phyloP scores from a whole-genome alignment of 169 alveolate species.

The Cryptosporidium sp. region DNA sequence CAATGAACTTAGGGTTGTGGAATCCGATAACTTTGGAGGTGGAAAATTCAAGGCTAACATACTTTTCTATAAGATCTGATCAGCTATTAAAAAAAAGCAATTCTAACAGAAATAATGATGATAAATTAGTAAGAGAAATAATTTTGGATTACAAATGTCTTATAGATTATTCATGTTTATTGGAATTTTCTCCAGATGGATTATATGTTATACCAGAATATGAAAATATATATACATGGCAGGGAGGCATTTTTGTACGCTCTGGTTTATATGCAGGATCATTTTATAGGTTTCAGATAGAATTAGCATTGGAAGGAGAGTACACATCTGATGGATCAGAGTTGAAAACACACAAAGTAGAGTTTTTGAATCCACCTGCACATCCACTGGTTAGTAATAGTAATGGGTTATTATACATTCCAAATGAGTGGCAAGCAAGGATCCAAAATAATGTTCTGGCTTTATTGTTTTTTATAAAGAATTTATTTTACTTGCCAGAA shows the following conservation, averaged over 20 bases:
- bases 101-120: conserved; percentile 9
- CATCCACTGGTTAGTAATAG: conserved; percentile 54
- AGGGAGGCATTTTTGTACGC: conserved; percentile 68
- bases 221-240: conserved; percentile 59
- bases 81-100: neutral
- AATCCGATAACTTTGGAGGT: conserved; percentile 60
- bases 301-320: conserved; percentile 16
- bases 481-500: conserved; percentile 60
- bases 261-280: conserved; percentile 63
- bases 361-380: conserved; percentile 63
- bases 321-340: conserved; percentile 1
- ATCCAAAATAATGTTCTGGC: conserved; percentile 48
- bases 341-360: neutral
- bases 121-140: conserved; percentile 36
- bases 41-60: conserved; percentile 69
- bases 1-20: conserved; percentile 64
- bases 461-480: conserved; percentile 41
- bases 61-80: conserved; percentile 44
- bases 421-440: conserved; percentile 37
- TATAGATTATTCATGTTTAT: conserved; percentile 60
- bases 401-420: conserved; percentile 26
- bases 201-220: conserved; percentile 60
- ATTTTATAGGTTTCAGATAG: conserved; percentile 61
- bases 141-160: conserved; percentile 31
- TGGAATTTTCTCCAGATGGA: conserved; percentile 71